Evolutionary conservation across 2,329 filamentous ascomycete genomes (phyloP).

Genomic region (Sphaerulina musiva): DNA sequence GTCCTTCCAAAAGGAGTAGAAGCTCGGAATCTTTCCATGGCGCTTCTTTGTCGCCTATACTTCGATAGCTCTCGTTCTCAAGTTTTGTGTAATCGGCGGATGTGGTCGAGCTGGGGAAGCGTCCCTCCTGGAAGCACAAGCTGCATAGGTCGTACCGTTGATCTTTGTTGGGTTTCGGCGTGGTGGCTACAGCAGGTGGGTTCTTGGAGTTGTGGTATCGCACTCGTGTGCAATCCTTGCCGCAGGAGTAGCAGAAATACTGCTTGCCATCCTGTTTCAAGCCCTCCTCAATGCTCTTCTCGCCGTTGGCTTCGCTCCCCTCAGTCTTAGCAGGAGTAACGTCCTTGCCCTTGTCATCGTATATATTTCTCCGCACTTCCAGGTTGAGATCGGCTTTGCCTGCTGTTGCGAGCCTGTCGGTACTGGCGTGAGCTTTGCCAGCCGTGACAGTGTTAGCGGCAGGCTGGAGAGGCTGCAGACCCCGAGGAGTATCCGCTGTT

Average conservation of each 20-base stretch:
- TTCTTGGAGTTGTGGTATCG: constrained; percentile 65
- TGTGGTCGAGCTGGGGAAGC: constrained; percentile 72
- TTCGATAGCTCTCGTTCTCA: constrained; percentile 78
- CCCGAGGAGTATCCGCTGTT: constrained; percentile 89
- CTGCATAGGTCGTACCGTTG: constrained; percentile 84
- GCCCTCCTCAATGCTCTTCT: constrained; percentile 56
- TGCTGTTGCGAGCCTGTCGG: constrained; percentile 63
- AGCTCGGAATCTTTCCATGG: constrained; percentile 89
- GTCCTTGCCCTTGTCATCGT: constrained; percentile 85
- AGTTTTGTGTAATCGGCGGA: constrained; percentile 79
- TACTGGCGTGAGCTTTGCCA: constrained; percentile 58
- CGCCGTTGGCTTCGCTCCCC: constrained; percentile 55
- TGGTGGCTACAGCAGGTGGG: constrained; percentile 39
- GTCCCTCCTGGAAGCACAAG: constrained; percentile 78
- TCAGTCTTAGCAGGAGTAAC: constrained; percentile 54
- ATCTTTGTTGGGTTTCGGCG: constrained; percentile 49
- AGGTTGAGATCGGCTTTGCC: constrained; percentile 79
- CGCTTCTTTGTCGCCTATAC: constrained; percentile 72
- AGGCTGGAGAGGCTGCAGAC: constrained; percentile 91
- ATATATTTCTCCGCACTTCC: constrained; percentile 91
- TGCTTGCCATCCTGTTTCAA: constrained; percentile 58
- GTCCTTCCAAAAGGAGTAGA: constrained; percentile 78
- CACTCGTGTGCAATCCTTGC: constrained; percentile 74
- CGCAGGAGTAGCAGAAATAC: constrained; percentile 83
- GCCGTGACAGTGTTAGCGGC: constrained; percentile 63